Evolutionary conservation across 257 asterid species (phyloP).

Genomic region (Solanum boliviense): DNA sequence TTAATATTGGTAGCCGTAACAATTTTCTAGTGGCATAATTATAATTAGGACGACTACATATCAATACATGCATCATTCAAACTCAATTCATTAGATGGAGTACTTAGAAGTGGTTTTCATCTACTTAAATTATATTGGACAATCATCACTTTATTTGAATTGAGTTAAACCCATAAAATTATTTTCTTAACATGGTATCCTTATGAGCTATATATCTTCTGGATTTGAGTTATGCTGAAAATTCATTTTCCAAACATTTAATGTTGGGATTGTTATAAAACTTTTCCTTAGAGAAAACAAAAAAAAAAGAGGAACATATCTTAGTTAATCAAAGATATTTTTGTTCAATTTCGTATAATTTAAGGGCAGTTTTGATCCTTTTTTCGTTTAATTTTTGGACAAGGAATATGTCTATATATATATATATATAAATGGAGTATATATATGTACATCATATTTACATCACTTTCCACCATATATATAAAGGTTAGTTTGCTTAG

Average conservation of each 20-base stretch:
- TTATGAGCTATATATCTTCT: background rate
- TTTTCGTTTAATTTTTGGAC: background rate
- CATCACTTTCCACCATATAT: background rate
- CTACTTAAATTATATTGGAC: background rate
- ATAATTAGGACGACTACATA: background rate
- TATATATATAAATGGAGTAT: background rate
- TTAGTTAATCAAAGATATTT: background rate
- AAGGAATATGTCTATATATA: background rate
- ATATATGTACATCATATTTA: background rate
- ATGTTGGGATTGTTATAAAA: background rate
- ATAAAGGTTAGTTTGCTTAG: background rate
- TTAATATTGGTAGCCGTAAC: background rate
- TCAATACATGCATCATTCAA: background rate
- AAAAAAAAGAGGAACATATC: background rate
- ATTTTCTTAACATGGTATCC: background rate
- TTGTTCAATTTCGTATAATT: background rate
- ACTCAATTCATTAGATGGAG: background rate
- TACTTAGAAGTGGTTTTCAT: background rate
- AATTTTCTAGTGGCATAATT: background rate
- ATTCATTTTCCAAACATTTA: background rate
- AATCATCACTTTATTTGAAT: background rate
- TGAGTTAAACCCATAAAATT: background rate
- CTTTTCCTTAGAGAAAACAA: background rate
- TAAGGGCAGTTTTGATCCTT: fast-evolving
- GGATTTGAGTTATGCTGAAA: background rate